phyloP scores from a whole-genome alignment of 164 flowering plant species.

The Vitis rotundifolia region DNA sequence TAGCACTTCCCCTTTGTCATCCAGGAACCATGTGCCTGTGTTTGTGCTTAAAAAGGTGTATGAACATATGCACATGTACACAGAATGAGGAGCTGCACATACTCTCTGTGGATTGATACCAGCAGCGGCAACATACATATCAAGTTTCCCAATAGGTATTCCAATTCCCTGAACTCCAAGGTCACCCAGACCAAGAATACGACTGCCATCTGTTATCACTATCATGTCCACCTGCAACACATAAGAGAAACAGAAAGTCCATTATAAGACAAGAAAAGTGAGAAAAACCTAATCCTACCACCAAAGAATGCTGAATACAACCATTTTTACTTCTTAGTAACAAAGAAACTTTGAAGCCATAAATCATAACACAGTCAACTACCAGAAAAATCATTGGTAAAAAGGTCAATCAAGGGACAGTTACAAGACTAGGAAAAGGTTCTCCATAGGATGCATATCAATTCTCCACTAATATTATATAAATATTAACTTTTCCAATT shows the following conservation, averaged over 20 bases:
- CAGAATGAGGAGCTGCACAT: constrained; percentile 18
- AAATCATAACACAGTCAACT: not conserved
- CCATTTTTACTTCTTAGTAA: not conserved
- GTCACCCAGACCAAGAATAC: constrained; percentile 97
- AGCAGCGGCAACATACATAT: constrained; percentile 99
- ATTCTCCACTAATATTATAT: too few relatives aligned
- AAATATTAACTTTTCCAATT: too few relatives aligned
- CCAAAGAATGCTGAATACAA: not conserved
- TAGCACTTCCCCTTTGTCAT: too few relatives aligned
- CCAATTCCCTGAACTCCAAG: constrained; percentile 99
- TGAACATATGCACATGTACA: not conserved
- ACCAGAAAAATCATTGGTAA: not conserved
- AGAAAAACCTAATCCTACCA: not conserved
- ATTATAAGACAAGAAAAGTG: not conserved
- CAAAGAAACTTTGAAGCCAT: not conserved
- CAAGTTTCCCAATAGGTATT: constrained; percentile 96
- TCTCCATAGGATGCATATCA: too few relatives aligned
- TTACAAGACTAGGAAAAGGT: too few relatives aligned
- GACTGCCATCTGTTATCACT: constrained; percentile 98
- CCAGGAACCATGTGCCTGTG: too few relatives aligned
- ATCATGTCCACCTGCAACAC: constrained; percentile 94
- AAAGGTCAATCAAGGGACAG: not conserved
- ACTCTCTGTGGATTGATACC: constrained; percentile 95
- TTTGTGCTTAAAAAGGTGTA: not conserved
- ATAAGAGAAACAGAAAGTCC: not conserved